phyloP scores from a whole-genome alignment of 805 yeast genomes.

The Candida rishiriensis region DNA sequence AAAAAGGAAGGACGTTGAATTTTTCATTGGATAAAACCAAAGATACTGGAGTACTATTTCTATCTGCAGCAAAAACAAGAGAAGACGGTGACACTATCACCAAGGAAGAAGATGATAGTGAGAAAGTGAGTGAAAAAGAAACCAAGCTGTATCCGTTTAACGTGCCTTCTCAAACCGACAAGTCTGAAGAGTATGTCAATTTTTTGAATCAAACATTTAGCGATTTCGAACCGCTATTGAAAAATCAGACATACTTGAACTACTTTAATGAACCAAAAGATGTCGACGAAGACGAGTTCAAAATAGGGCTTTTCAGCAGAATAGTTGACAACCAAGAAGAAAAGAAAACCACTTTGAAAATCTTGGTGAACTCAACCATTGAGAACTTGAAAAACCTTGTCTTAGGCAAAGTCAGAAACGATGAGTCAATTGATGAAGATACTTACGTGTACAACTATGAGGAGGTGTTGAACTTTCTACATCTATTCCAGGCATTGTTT shows the following conservation, averaged over 20 bases:
- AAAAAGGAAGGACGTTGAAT: slow-evolving; percentile 33
- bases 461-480: slow-evolving; percentile 48
- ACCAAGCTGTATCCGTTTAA: slow-evolving; percentile 39
- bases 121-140: slow-evolving; percentile 28
- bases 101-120: slow-evolving; percentile 9
- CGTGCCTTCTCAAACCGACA: slow-evolving; percentile 32
- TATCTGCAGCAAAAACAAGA: slow-evolving; percentile 21
- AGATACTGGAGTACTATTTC: slow-evolving; percentile 37
- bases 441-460: slow-evolving; percentile 26
- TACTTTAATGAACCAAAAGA: slow-evolving; percentile 17
- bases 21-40: slow-evolving; percentile 45
- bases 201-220: slow-evolving; percentile 51
- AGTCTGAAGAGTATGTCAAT: slow-evolving; percentile 37
- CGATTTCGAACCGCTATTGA: slow-evolving; percentile 45
- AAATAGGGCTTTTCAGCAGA: slow-evolving; percentile 27
- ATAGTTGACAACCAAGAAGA: slow-evolving; percentile 34
- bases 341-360: slow-evolving; percentile 33
- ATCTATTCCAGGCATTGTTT: slow-evolving; percentile 51
- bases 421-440: slow-evolving; percentile 12
- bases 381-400: slow-evolving; percentile 31
- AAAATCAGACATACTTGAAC: slow-evolving; percentile 37
- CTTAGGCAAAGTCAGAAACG: slow-evolving; percentile 21
- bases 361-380: slow-evolving; percentile 20
- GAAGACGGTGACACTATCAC: neutral
- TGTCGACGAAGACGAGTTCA: slow-evolving; percentile 19